Evolutionary conservation across 1,139 yeast genomes (phyloP), one percentile per base, ranked within the genome.

Genomic region (Yamadazyma trypodendri): DNA sequence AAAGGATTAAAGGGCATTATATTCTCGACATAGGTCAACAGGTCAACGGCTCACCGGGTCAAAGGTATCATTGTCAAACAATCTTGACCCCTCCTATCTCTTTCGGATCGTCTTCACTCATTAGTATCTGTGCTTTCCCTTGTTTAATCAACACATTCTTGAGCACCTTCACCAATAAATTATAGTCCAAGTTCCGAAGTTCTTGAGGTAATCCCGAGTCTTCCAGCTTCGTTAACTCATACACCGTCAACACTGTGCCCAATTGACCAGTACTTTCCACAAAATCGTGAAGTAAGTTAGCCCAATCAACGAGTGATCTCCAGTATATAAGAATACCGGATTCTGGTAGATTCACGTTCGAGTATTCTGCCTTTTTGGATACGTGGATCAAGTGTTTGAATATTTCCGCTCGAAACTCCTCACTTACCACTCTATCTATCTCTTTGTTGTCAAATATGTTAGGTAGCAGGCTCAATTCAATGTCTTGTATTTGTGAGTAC

Each of bases 221-320:
- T 34, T 67, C 72, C 51, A 87, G 85, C 43, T 78, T 75, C 0
- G 77, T 67, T 32, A 92, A 60, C 58, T 92, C 98, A 60, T 85
- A 90, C 8, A 89, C 60, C 0, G 98, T 92, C 39, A 92, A 63
- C 2, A 92, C 84, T 1, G 82, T 68, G 6, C 89, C 89, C 40
- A 75, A 67, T 56, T 88, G 95, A 0, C 96, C 96, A 0, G 90
- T 75, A 12, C 69, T 66, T 39, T 83, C 90, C 15, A 86, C 64
- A 54, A 66, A 62, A 16, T 55, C 63, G 44, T 63, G 58, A 21
- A 70, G 52, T 24, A 75, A 54, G 12, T 79, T 75, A 0, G 89
- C 86, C 95, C 97, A 87, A 43, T 87, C 94, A 13, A 71, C 80
- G 9, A 85, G 67, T 11, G 78, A 67, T 44, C 81, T 74, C 90